phyloP scores from a whole-genome alignment of 1,139 yeast species.

The Trichomonascaceae sp. region DNA sequence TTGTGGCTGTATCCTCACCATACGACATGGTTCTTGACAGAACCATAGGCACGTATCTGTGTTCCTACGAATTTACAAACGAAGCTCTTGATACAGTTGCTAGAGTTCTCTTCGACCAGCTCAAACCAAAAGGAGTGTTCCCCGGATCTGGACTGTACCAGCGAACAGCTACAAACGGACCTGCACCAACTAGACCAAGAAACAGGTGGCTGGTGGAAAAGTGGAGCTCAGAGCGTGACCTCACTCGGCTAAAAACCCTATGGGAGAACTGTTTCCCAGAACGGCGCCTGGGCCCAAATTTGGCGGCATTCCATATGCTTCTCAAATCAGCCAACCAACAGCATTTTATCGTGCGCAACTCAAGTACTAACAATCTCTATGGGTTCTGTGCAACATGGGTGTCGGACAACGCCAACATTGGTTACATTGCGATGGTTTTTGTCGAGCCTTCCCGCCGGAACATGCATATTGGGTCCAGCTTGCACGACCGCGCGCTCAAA shows the following conservation, averaged over 20 bases:
- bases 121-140: slow-evolving; percentile 40
- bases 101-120: slow-evolving; percentile 42
- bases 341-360: slow-evolving; percentile 49
- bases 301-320: slow-evolving; percentile 15
- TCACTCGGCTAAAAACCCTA: slow-evolving; percentile 35
- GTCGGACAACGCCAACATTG: slow-evolving; percentile 25
- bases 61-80: slow-evolving; percentile 49
- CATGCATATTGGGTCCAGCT: slow-evolving; percentile 46
- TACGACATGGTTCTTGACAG: slow-evolving; percentile 48
- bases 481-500: slow-evolving; percentile 43
- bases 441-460: slow-evolving; percentile 46
- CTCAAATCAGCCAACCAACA: slow-evolving; percentile 12
- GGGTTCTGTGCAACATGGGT: slow-evolving; percentile 52
- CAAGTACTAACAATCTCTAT: slow-evolving; percentile 42
- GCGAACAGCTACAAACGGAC: slow-evolving; percentile 11
- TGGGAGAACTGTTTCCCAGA: slow-evolving; percentile 24
- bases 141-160: slow-evolving; percentile 35
- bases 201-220: slow-evolving; percentile 50
- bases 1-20: slow-evolving; percentile 54
- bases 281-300: slow-evolving; percentile 15
- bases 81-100: slow-evolving; percentile 39
- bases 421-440: slow-evolving; percentile 36
- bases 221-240: slow-evolving; percentile 39
- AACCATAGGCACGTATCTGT: slow-evolving; percentile 43
- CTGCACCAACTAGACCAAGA: too few relatives aligned